phyloP scores from a whole-genome alignment of 2,329 filamentous ascomycete species.

The Monilinia fructicola region DNA sequence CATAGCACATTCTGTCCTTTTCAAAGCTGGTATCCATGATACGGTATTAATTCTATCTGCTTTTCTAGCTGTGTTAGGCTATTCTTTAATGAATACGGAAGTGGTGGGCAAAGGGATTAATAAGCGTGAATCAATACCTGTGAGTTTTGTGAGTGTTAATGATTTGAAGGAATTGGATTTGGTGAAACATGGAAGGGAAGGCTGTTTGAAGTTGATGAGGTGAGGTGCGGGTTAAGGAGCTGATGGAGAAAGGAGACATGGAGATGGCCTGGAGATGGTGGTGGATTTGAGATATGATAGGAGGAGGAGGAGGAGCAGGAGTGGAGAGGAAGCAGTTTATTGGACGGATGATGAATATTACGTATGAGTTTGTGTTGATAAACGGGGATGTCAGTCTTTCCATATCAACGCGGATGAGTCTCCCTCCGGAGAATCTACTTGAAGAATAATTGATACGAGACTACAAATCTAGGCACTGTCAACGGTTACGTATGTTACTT shows the following conservation, averaged over 20 bases:
- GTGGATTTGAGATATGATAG: neutral
- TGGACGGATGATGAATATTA: slow-evolving; percentile 88
- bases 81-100: slow-evolving; percentile 3
- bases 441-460: neutral
- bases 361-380: slow-evolving; percentile 70
- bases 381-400: slow-evolving; percentile 58
- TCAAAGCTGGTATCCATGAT: neutral
- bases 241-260: slow-evolving; percentile 4
- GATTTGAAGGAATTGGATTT: neutral
- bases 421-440: neutral
- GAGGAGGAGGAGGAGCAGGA: too few species aligned
- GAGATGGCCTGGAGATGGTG: neutral
- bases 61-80: neutral
- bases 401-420: neutral
- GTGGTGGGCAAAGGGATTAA: neutral
- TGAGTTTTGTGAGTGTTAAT: neutral
- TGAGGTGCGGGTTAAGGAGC: neutral
- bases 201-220: neutral
- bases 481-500: neutral
- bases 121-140: neutral
- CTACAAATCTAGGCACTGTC: neutral
- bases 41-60: neutral
- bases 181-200: neutral
- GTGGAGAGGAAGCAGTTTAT: slow-evolving; percentile 57
- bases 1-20: neutral